Percentiles rank a stretch among this genome's conserved stretches.
Evolutionary conservation across 2,329 filamentous ascomycete genomes (phyloP).

Genomic region (Fusarium hainanense): DNA sequence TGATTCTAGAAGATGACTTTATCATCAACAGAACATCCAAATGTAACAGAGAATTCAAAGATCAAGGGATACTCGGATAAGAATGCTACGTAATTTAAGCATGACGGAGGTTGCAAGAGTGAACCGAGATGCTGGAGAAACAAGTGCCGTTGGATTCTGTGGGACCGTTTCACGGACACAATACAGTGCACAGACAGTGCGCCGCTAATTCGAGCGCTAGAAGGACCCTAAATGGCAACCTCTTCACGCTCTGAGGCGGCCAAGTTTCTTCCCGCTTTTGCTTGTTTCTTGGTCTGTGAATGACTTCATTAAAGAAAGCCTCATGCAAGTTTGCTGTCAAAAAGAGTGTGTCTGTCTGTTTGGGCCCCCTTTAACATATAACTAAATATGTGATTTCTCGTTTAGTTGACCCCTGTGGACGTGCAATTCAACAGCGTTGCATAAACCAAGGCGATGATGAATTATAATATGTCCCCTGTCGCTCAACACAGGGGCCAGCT

Average conservation of each 20-base stretch:
- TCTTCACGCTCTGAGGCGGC: conserved; percentile 11
- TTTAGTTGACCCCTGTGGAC: conserved; percentile 3
- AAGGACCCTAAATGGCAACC: conserved; percentile 14
- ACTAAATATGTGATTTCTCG: neutral
- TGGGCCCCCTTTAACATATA: conserved; percentile 3
- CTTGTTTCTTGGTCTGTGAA: conserved; percentile 4
- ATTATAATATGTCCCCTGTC: conserved; percentile 29
- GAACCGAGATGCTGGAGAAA: conserved; percentile 44
- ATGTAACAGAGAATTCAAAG: neutral
- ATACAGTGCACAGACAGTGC: conserved; percentile 39
- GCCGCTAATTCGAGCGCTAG: conserved; percentile 23
- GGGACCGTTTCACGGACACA: conserved; percentile 31
- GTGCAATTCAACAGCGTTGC: conserved; percentile 5
- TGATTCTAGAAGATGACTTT: neutral
- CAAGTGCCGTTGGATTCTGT: conserved; percentile 38
- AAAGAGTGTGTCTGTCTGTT: neutral
- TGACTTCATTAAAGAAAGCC: conserved; percentile 21
- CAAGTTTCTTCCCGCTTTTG: conserved; percentile 19
- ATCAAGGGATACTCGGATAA: conserved; percentile 25
- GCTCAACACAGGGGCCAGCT: conserved; percentile 15
- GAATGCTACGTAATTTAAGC: conserved; percentile 37
- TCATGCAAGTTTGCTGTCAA: neutral
- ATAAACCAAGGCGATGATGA: conserved; percentile 16
- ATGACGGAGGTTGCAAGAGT: conserved; percentile 28
- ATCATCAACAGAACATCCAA: neutral